phyloP scores from a whole-genome alignment of 208 protist genomes.

The Acanthamoeba royreba region DNA sequence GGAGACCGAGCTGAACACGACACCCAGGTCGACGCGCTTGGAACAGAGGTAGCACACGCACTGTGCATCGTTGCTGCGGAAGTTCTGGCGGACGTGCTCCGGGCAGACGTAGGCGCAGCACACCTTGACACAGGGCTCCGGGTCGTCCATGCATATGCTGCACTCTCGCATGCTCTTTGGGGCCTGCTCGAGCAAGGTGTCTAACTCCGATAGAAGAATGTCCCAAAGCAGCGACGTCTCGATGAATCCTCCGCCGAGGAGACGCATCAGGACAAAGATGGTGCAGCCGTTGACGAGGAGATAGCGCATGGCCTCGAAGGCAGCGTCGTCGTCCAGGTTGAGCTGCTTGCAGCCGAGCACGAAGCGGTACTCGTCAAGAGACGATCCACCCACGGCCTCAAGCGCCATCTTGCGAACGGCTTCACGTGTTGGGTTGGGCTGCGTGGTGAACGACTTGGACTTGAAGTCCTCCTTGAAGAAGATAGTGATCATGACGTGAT shows the following conservation, averaged over 20 bases:
- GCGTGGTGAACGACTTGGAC: conserved; percentile 85
- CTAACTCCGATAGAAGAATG: not conserved
- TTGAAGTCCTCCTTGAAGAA: conserved; percentile 91
- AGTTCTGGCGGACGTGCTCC: not conserved
- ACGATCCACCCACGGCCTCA: not conserved
- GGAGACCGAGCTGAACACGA: not conserved
- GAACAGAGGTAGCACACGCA: not conserved
- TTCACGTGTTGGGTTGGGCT: not conserved
- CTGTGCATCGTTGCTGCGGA: not conserved
- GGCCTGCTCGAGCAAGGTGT: not conserved
- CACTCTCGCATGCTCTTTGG: not conserved
- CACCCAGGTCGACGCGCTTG: not conserved
- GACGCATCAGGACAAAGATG: not conserved
- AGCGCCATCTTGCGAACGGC: not conserved
- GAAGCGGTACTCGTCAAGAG: not conserved
- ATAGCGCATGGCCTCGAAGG: not conserved
- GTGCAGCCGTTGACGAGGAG: not conserved
- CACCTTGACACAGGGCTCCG: not conserved
- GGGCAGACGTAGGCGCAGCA: not conserved
- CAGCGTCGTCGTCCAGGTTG: not conserved
- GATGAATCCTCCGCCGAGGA: not conserved
- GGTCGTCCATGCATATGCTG: not conserved
- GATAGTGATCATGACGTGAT: conserved; percentile 82
- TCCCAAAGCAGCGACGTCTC: not conserved
- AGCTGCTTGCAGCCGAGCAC: not conserved